A percentile compares a stretch with the other conserved stretches of the same genome.
Conservation (phyloP, 257 asterid genomes). For the Nicotiana paniculata region DNA sequence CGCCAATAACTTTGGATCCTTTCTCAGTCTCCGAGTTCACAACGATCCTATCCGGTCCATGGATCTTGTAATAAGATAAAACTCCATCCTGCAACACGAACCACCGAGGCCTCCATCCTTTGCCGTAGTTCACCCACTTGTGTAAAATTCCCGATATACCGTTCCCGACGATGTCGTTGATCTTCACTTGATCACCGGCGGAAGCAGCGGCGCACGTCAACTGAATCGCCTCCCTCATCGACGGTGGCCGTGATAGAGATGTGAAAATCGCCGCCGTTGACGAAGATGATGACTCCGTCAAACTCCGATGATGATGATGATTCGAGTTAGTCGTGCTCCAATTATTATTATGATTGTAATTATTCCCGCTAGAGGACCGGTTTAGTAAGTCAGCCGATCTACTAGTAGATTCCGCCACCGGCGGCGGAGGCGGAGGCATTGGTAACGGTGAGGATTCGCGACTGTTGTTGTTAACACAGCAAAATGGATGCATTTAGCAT, state of each 20-base stretch:
- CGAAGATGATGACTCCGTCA: constrained; percentile 9
- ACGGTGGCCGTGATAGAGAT: constrained; percentile 13
- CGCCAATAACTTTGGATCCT: constrained; percentile 85
- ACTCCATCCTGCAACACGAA: constrained; percentile 94
- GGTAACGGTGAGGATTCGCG: constrained; percentile 10
- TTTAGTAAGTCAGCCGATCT: constrained; percentile 18
- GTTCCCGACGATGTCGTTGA: constrained; percentile 76
- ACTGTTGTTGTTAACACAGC: constrained; percentile 35
- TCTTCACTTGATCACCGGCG: constrained; percentile 43
- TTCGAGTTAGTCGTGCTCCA: neutral
- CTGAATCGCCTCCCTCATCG: constrained; percentile 15
- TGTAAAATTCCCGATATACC: constrained; percentile 74
- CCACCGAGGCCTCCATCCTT: constrained; percentile 97
- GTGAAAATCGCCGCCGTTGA: constrained; percentile 6
- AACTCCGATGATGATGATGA: neutral
- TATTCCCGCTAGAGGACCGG: constrained; percentile 29
- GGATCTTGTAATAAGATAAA: constrained; percentile 88
- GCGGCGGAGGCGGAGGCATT: constrained; percentile 26
- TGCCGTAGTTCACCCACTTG: constrained; percentile 98
- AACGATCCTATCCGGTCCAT: constrained; percentile 76
- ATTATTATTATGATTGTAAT: constrained; percentile 15
- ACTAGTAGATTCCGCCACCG: constrained; percentile 22
- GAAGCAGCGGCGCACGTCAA: constrained; percentile 15
- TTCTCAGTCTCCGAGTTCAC: constrained; percentile 55
- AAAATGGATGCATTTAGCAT: constrained; percentile 43